These are phyloP conservation scores for Trametes maxima DNA, from an alignment of 768 basidiomycete genomes.

Conservation along the genomic window DNA sequence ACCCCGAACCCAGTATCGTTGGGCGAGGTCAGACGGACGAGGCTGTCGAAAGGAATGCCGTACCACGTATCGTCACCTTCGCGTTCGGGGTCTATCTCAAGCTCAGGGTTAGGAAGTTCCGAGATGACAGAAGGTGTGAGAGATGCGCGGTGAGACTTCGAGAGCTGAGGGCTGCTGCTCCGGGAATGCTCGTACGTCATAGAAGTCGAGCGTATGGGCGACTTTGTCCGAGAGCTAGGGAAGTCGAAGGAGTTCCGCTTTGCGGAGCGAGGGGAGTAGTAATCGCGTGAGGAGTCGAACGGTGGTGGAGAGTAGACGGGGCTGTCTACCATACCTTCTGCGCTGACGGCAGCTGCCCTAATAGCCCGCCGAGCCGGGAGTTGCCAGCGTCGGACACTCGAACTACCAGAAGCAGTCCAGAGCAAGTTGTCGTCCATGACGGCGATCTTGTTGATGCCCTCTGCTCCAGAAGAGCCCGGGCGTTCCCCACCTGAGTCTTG, in stretches of 20 bases:
- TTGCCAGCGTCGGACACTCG: constrained; percentile 81
- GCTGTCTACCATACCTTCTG: constrained; percentile 18
- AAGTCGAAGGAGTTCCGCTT: constrained; percentile 24
- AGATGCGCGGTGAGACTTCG: constrained; percentile 20
- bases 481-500: constrained; percentile 54
- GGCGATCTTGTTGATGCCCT: constrained; percentile 82
- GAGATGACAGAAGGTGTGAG: constrained; percentile 24
- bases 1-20: constrained; percentile 44
- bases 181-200: constrained; percentile 9
- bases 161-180: constrained; percentile 21
- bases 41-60: constrained; percentile 70
- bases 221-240: constrained; percentile 11
- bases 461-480: constrained; percentile 37
- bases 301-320: constrained; percentile 20
- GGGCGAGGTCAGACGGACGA: constrained; percentile 69
- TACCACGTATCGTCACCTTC: constrained; percentile 46
- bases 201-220: constrained; percentile 14
- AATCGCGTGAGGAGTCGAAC: constrained; percentile 10
- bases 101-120: neutral
- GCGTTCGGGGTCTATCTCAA: constrained; percentile 21
- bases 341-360: constrained; percentile 32
- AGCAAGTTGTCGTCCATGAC: constrained; percentile 81
- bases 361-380: constrained; percentile 55
- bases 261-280: constrained; percentile 13
- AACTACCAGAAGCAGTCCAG: constrained; percentile 89